These are phyloP conservation scores for Pseudogymnoascus sp. DNA, from an alignment of 2,329 filamentous ascomycete species.

Conservation along the genomic window DNA sequence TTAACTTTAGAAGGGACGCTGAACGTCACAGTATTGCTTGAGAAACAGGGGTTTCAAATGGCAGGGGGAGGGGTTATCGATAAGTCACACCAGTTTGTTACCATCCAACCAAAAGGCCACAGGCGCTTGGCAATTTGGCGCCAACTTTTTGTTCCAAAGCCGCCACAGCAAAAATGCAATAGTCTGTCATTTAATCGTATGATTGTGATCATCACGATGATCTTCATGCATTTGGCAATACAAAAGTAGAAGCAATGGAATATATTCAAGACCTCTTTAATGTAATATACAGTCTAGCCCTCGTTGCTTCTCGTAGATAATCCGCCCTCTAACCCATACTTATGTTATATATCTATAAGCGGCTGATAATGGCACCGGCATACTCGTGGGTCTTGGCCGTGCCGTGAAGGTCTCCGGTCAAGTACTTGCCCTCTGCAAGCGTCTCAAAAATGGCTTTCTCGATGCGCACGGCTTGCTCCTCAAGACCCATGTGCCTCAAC, in stretches of 20 bases:
- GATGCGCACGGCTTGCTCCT: constrained; percentile 75
- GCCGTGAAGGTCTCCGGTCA: constrained; percentile 93
- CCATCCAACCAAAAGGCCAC: neutral
- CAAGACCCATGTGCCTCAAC: constrained; percentile 95
- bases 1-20: neutral
- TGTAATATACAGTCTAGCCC: constrained; percentile 23
- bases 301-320: neutral
- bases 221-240: neutral
- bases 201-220: neutral
- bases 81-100: neutral
- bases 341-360: constrained; percentile 29
- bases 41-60: neutral
- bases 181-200: neutral
- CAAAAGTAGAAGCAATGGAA: neutral
- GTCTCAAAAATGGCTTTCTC: constrained; percentile 94
- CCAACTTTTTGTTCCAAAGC: neutral
- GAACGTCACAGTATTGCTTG: neutral
- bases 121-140: neutral
- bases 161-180: neutral
- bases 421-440: constrained; percentile 87
- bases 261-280: constrained; percentile 17
- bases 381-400: constrained; percentile 96
- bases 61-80: neutral
- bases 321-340: constrained; percentile 9
- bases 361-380: constrained; percentile 74